Conservation (phyloP, 345 rosid genomes). For the Boechera stricta region DNA sequence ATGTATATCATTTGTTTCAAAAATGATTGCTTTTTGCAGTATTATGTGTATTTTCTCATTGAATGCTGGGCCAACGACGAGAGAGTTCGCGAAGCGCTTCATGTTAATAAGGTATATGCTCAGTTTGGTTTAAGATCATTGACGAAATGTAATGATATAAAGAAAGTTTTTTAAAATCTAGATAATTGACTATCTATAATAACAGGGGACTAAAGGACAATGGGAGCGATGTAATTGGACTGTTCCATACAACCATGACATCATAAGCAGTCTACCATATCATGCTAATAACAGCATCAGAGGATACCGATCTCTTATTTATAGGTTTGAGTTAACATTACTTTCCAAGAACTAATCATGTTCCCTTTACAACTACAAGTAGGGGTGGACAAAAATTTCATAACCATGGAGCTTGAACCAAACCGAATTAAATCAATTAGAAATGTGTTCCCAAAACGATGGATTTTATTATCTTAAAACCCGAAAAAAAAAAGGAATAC, state of each 20-base stretch:
- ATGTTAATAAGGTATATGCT: constrained; percentile 25
- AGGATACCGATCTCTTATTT: constrained; percentile 34
- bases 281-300: constrained; percentile 21
- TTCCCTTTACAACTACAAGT: not conserved
- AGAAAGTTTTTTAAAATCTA: not conserved
- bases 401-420: not conserved
- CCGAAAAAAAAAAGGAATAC: not conserved
- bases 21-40: constrained; percentile 16
- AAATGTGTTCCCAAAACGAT: not conserved
- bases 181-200: not conserved
- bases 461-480: not conserved
- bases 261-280: constrained; percentile 20
- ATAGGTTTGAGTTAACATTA: constrained; percentile 21
- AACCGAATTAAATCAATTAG: not conserved
- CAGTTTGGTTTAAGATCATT: constrained; percentile 3
- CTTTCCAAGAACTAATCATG: not conserved
- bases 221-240: constrained; percentile 32
- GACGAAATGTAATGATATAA: not conserved
- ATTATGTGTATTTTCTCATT: constrained; percentile 26
- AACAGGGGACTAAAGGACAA: constrained; percentile 31
- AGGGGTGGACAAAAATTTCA: not conserved
- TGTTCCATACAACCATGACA: constrained; percentile 15
- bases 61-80: constrained; percentile 37
- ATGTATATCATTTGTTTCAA: not conserved
- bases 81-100: constrained; percentile 41